Conservation (phyloP, 2,329 filamentous ascomycete genomes). For the Chalaropsis thielavioides region DNA sequence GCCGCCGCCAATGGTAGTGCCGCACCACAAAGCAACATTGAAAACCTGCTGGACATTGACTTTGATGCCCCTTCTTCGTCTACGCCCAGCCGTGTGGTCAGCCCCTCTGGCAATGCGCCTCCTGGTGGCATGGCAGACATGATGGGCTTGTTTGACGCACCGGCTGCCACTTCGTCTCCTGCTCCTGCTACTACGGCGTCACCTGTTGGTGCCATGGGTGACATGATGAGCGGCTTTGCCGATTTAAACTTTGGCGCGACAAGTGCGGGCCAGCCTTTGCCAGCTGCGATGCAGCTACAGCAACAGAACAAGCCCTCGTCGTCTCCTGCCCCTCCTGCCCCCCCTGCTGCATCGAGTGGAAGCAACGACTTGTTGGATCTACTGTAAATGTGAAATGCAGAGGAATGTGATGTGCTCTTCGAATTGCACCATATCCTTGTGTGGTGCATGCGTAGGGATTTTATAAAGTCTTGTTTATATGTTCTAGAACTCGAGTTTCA, state of each 20-base stretch:
- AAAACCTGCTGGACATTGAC: slow-evolving; percentile 92
- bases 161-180: slow-evolving; percentile 32
- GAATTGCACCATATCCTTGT: background rate
- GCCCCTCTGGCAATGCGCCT: slow-evolving; percentile 35
- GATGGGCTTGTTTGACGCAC: slow-evolving; percentile 57
- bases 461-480: background rate
- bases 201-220: slow-evolving; percentile 48
- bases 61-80: slow-evolving; percentile 88
- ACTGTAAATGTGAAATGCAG: slow-evolving; percentile 23
- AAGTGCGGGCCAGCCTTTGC: slow-evolving; percentile 42
- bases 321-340: slow-evolving; percentile 20
- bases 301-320: slow-evolving; percentile 23
- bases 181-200: slow-evolving; percentile 27
- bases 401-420: background rate
- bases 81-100: slow-evolving; percentile 55
- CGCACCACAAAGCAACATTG: slow-evolving; percentile 58
- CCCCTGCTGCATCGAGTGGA: slow-evolving; percentile 24
- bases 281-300: slow-evolving; percentile 44
- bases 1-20: slow-evolving; percentile 44
- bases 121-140: slow-evolving; percentile 45
- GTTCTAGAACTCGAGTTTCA: background rate
- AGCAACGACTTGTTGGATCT: slow-evolving; percentile 36
- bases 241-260: slow-evolving; percentile 58
- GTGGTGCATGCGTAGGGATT: background rate
- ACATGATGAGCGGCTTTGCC: slow-evolving; percentile 81